Base-by-base conservation (phyloP, 2,329 filamentous ascomycete genomes). In the Fusarium burgessii region DNA sequence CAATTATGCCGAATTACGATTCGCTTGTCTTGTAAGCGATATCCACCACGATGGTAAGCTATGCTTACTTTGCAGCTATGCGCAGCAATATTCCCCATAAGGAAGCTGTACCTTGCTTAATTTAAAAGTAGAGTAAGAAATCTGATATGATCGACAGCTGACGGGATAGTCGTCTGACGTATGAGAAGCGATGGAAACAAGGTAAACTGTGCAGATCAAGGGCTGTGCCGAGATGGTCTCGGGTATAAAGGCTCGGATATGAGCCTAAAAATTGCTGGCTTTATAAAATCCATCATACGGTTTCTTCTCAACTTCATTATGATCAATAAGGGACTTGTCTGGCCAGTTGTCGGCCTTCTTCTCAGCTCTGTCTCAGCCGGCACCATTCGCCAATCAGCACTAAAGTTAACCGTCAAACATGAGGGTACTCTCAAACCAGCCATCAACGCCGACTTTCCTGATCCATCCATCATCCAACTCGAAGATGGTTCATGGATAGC, bases 401-500 rank as follows among this genome's bases (percentile, higher is more conserved):
- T 67, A 11, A 61, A 66, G 23, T 17, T 67, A 3, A 52, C 47
- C 20, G 33, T 67, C 10, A 54, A 54, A 4, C 62, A 67, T 14
- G 32, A 67, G 17, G 62, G 64, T 1, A 12, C 38, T 1, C 40
- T 67, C 1, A 27, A 20, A 2, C 64, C 62, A 3, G 35, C 42
- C 1, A 60, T 67, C 10, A 47, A 67, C 23, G 29, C 63, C 27
- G 62, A 67, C 15, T 67, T 67, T 11, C 64, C 64, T 6, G 64
- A 67, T 23, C 64, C 64, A 5, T 60, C 62, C 2, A 67, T 67
- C 6, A 42, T 54, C 0, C 64, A 67, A 15, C 11, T 60, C 4
- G 46, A 61, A 17, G 64, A 66, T 20, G 64, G 64, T 1, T 66
- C 64, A 4, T 67, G 64, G 64, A 38, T 66, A 20, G 62, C 64